A percentile compares a stretch with the other conserved stretches of the same genome.
phyloP scores from a whole-genome alignment of 2,329 filamentous ascomycete species.

The Sporothrix curviconia region DNA sequence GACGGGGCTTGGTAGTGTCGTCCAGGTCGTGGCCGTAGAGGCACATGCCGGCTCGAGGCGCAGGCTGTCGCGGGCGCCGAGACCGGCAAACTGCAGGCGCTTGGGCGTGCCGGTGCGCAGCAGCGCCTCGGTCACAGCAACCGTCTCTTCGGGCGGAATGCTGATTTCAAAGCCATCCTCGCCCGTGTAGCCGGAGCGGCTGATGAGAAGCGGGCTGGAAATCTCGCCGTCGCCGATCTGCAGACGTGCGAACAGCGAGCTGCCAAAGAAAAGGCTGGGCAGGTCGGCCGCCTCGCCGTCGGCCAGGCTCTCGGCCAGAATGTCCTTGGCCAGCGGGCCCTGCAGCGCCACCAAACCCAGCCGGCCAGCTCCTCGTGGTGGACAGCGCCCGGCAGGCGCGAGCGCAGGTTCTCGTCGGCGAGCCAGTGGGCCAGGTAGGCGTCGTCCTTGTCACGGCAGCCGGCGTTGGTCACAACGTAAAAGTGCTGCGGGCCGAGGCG shows the following conservation, averaged over 20 bases:
- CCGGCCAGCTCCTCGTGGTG: conserved; percentile 50
- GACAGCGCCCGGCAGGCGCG: conserved; percentile 21
- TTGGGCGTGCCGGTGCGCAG: conserved; percentile 56
- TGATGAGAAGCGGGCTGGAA: conserved; percentile 60
- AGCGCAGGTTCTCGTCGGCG: conserved; percentile 38
- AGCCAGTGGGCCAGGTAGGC: conserved; percentile 69
- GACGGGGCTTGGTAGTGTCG: conserved; percentile 59
- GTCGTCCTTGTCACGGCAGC: conserved; percentile 81
- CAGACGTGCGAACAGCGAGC: conserved; percentile 60
- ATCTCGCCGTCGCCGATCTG: conserved; percentile 40
- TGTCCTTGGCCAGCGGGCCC: conserved; percentile 67
- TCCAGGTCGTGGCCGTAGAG: conserved; percentile 98
- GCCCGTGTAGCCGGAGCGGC: conserved; percentile 88
- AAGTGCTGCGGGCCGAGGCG: conserved; percentile 67
- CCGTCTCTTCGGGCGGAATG: conserved; percentile 61
- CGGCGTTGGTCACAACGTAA: conserved; percentile 95
- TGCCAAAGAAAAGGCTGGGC: conserved; percentile 73
- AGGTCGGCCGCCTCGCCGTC: conserved; percentile 49
- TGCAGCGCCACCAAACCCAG: conserved; percentile 79
- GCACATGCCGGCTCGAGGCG: conserved; percentile 95
- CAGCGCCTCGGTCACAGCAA: conserved; percentile 61
- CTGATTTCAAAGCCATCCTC: conserved; percentile 98
- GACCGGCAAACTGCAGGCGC: conserved; percentile 69
- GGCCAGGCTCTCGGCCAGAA: conserved; percentile 59
- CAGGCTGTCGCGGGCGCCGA: conserved; percentile 86